Base-by-base conservation (phyloP, 306 rosid genomes). In the Bauhinia variegata region DNA sequence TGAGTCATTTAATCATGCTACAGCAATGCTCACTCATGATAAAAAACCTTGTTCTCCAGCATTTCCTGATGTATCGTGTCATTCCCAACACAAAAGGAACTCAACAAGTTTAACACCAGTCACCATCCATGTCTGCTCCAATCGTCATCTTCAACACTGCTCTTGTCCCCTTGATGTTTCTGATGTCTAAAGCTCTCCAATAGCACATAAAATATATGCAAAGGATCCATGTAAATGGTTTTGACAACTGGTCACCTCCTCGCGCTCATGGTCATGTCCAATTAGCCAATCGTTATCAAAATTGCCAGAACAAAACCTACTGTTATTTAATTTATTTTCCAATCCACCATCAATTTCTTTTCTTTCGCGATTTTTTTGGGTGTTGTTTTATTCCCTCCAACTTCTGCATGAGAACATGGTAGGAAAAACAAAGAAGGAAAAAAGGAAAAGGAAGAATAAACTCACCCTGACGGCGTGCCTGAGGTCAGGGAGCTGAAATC, bases 401-500 rank as follows among this genome's bases (percentile, higher is more conserved):
- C n/a, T n/a, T n/a, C n/a, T n/a, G 17, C 15, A 37, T 18, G 63
- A 64, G 39, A 64, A 71, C 50, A 65, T 67, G 61, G 1, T 6
- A 15, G 3, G 10, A 34, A 32, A 23, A 17, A 10, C 0, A 12
- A 54, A 11, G 47, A 4, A 0, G 46, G 1, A 12, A 54, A 11
- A 52, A 4, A 0, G 46, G 28, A 3, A 11, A 18, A 30, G 19
- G 19, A 4, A 70, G 17, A 59, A 23, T 65, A 30, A n/a, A 42
- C 70, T 44, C 16, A 87, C 91, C 18, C 32, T 70, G 65, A 77
- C 15, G 8, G 70, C 83, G 7, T 55, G 86, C 16, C 77, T 19
- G 62, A 83, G 49, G 54, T 83, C 82, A n/a, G 96, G 96, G 28
- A 87, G 48, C 33, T 79, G 90, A 37, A 87, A 76, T 23, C 77